phyloP scores from a whole-genome alignment of 2,329 filamentous ascomycete genomes.

The Dactylellina leptospora region DNA sequence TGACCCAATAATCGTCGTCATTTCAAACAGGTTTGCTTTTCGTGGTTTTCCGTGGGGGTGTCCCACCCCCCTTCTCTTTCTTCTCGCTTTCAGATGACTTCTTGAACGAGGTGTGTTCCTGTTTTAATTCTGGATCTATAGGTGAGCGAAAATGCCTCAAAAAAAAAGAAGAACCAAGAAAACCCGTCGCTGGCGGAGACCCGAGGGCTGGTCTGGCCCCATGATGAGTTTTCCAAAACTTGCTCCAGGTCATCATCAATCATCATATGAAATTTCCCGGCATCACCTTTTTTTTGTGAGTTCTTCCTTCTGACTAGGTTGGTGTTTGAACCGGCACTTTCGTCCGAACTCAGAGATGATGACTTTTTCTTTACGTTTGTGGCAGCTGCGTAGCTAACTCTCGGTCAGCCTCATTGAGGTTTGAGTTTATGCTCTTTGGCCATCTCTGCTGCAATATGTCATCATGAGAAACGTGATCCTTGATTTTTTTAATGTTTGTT shows the following conservation, averaged over 20 bases:
- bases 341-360: slow-evolving; percentile 42
- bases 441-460: slow-evolving; percentile 43
- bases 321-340: slow-evolving; percentile 35
- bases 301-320: slow-evolving; percentile 2
- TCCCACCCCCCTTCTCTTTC: too few species aligned
- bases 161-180: too few species aligned
- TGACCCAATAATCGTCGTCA: slow-evolving; percentile 32
- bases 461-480: slow-evolving; percentile 52
- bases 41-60: slow-evolving; percentile 30
- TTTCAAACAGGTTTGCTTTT: slow-evolving; percentile 47
- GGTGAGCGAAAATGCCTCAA: slow-evolving; percentile 51
- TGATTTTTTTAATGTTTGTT: slow-evolving; percentile 11
- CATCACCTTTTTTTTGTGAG: slow-evolving; percentile 25
- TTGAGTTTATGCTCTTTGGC: background rate
- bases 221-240: slow-evolving; percentile 39
- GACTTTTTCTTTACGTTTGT: slow-evolving; percentile 26
- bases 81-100: slow-evolving; percentile 37
- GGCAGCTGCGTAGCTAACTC: background rate
- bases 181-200: slow-evolving; percentile 23
- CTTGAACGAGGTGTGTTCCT: background rate
- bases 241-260: slow-evolving; percentile 37
- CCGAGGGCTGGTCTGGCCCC: slow-evolving; percentile 26
- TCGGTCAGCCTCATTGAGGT: slow-evolving; percentile 34
- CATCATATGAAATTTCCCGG: slow-evolving; percentile 30
- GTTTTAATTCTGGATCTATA: slow-evolving; percentile 2